Percentiles rank a stretch among this genome's conserved stretches.
These are phyloP conservation scores for Mycena albidolilacea DNA, from an alignment of 768 basidiomycete genomes.

Conservation along the genomic window DNA sequence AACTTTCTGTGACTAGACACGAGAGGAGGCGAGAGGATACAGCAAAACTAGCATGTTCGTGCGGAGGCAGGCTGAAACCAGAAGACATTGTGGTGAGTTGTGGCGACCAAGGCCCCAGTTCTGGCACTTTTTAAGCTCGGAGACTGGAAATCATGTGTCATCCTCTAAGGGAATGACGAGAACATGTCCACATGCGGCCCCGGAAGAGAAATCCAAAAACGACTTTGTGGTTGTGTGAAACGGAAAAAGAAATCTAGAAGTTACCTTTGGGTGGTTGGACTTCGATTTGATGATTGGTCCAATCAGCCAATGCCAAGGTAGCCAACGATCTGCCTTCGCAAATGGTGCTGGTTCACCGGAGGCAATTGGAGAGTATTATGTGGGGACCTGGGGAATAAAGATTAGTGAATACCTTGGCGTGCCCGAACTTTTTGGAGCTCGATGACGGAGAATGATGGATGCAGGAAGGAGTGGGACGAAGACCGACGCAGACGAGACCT, in stretches of 20 bases:
- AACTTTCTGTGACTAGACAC: conserved; percentile 64
- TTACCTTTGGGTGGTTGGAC: conserved; percentile 10
- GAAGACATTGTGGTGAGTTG: conserved; percentile 51
- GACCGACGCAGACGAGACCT: neutral
- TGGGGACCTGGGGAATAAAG: conserved; percentile 24
- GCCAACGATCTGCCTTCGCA: neutral
- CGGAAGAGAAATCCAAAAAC: conserved; percentile 38
- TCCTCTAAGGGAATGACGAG: conserved; percentile 15
- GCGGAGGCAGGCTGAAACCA: conserved; percentile 52
- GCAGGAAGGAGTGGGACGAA: neutral
- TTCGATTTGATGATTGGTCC: conserved; percentile 24
- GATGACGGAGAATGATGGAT: neutral
- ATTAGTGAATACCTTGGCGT: conserved; percentile 10
- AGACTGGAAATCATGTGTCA: conserved; percentile 40
- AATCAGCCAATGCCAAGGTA: conserved; percentile 12
- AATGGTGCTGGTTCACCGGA: conserved; percentile 24
- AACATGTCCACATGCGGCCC: conserved; percentile 32
- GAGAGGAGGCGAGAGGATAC: conserved; percentile 64
- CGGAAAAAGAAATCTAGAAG: conserved; percentile 22
- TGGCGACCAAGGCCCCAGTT: conserved; percentile 12
- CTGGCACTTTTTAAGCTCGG: conserved; percentile 44
- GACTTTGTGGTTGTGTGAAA: conserved; percentile 34
- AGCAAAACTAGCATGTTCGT: conserved; percentile 59
- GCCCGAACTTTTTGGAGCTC: conserved; percentile 4
- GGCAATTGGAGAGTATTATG: conserved; percentile 4